Evolutionary conservation across 148 eudicot genomes (phyloP).

Genomic region (Camellia sinensis): DNA sequence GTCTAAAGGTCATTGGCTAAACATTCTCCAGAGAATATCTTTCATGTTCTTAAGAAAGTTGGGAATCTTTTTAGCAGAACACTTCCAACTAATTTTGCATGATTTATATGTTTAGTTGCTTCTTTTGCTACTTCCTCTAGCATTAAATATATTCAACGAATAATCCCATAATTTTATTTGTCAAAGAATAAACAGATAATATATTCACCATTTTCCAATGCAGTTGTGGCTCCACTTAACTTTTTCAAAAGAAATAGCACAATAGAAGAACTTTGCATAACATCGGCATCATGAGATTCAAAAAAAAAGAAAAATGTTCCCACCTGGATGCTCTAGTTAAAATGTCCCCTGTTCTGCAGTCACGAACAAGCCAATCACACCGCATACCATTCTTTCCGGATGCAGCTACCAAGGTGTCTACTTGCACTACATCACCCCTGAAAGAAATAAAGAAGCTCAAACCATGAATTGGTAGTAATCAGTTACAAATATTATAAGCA

Average conservation of each 20-base stretch:
- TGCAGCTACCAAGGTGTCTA: conserved; percentile 89
- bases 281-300: neutral
- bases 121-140: neutral
- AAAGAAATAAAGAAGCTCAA: conserved; percentile 5
- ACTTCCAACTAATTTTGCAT: neutral
- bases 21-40: neutral
- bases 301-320: conserved; percentile 8
- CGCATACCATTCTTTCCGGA: conserved; percentile 98
- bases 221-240: neutral
- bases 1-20: neutral
- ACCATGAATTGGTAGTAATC: no score
- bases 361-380: conserved; percentile 85
- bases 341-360: conserved; percentile 72
- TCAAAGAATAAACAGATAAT: neutral
- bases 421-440: conserved; percentile 98
- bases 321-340: conserved; percentile 95
- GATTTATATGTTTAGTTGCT: neutral
- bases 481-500: no score
- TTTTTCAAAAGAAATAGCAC: neutral
- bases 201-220: neutral
- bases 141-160: neutral
- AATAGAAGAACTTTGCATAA: neutral
- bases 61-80: no score
- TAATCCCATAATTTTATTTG: neutral
- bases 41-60: neutral